Base-by-base conservation (phyloP, 768 basidiomycete species). In the Hysterangium stoloniferum region DNA sequence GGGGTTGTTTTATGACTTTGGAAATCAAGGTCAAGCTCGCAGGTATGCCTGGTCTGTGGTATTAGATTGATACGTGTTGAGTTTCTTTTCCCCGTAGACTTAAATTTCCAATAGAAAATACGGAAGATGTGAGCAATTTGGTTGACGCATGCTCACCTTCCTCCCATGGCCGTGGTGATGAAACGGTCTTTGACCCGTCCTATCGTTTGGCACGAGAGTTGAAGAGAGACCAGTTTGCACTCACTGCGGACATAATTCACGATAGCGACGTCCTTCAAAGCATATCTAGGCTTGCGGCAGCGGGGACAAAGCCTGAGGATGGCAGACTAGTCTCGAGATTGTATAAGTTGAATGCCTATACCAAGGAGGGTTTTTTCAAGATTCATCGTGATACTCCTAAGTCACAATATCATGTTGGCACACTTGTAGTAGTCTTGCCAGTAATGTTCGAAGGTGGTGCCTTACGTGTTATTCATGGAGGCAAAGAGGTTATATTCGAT, bases 351-450 rank as follows among this genome's bases (percentile, higher is more conserved):
- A 42, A 42, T 20, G 40, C 40, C 22, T 42, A 42, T 20, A 12
- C 40, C 40, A 42, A 9, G 8, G 40, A 20, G 9, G 40, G 43
- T n/a, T 77, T 74, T 57, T 78, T 77, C 66, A 75, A 75, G 55
- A 34, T 71, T 1, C 77, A 77, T 54, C 65, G 70, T 35, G 78
- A 77, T 52, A 76, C 76, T 0, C 74, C 73, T 4, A 68, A 70
- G 6, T 57, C 62, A 6, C 62, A 64, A 6, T 56, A 57, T 24
- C 77, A 78, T 70, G 71, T 80, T 32, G 77, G 73, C 1, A 77
- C 77, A 1, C 66, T 81, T 7, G 70, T 78, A 1, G 55, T 78
- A 29, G 66, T 74, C n/a, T 68, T 76, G 44, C 77, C 77, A 13
- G 71, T 71, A 1, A 19, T 56, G 0, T 71, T 78, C 54, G 62